Base-by-base conservation (phyloP, 768 basidiomycete species). In the Paxillus ammoniavirescens region DNA sequence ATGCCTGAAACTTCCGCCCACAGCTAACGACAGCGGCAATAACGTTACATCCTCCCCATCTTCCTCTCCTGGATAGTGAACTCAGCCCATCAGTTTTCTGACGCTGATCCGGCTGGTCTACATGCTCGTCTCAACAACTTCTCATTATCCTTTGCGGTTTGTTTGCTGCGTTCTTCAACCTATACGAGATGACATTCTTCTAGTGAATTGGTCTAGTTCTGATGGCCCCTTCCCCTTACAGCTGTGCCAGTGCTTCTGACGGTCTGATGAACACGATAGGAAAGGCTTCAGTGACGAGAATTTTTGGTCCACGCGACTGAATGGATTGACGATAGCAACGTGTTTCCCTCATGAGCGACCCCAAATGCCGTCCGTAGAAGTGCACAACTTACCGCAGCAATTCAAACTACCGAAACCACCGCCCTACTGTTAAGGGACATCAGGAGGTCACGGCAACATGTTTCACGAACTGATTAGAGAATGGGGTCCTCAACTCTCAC, bases 11-110 rank as follows among this genome's bases (percentile, higher is more conserved):
- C 49, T 33, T 17, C 18, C 28, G 15, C 31, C 14, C 44, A 81
- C 79, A 5, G 81, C 83, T 13, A 83, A 83, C 63, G 81, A 83
- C 54, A 77, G 78, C 3, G 72, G 79, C 15, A 80, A 83, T 55
- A 75, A 72, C 46, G 71, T 83, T 23, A 75, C 78, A 0, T 66
- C 68, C n/a, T 66, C 64, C 8, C 30, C 40, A 5, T 36, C 31
- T 4, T 37, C 15, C 38, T 41, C 21, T 35, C 21, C 41, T 38
- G 48, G 40, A 50, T 30, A 28, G 7, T 28, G 8, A 14, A n/a
- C 30, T 30, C 15, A 8, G 7, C 42, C 52, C 64, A 61, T 73
- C 1, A 65, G 66, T 21, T 82, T 83, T 67, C 52, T 82, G 18
- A 59, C 64, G 14, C 73, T 72, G 18, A 65, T 83, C 4, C 75